phyloP scores from a whole-genome alignment of 2,329 filamentous ascomycete genomes.

The Cordyceps tenuipes region DNA sequence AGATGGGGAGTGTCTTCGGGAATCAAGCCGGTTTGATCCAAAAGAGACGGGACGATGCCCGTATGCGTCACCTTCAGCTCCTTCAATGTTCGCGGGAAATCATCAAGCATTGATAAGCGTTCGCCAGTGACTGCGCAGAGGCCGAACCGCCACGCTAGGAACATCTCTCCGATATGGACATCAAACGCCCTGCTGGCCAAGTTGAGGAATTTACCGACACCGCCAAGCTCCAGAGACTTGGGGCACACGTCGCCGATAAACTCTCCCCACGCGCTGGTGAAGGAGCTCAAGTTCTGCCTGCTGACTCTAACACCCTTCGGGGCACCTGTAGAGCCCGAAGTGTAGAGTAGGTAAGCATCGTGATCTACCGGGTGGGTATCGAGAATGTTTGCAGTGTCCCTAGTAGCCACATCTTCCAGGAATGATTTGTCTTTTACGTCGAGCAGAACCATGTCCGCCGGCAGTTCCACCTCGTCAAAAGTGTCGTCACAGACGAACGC shows the following conservation, averaged over 20 bases:
- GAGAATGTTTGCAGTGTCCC: neutral
- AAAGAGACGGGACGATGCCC: neutral
- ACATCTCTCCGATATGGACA: neutral
- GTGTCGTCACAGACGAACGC: neutral
- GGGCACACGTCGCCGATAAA: neutral
- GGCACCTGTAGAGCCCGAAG: conserved; percentile 74
- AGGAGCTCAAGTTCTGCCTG: neutral
- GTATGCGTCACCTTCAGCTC: neutral
- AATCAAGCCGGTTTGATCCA: conserved; percentile 4
- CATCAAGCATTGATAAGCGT: conserved; percentile 3
- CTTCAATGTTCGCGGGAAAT: neutral
- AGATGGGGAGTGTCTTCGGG: neutral
- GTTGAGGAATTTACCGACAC: neutral
- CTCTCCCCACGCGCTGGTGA: neutral
- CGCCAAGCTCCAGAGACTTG: neutral
- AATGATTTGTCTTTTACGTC: neutral
- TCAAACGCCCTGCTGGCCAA: conserved; percentile 1
- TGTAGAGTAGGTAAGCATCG: conserved; percentile 49
- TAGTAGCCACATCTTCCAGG: neutral
- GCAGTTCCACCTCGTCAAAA: neutral
- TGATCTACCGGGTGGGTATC: neutral
- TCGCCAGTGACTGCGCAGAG: conserved; percentile 1
- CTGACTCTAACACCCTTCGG: conserved; percentile 63
- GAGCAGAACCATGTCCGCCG: neutral
- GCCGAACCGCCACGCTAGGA: neutral